Conservation (phyloP, 23 red algal species). For the Agarophyton chilense region DNA sequence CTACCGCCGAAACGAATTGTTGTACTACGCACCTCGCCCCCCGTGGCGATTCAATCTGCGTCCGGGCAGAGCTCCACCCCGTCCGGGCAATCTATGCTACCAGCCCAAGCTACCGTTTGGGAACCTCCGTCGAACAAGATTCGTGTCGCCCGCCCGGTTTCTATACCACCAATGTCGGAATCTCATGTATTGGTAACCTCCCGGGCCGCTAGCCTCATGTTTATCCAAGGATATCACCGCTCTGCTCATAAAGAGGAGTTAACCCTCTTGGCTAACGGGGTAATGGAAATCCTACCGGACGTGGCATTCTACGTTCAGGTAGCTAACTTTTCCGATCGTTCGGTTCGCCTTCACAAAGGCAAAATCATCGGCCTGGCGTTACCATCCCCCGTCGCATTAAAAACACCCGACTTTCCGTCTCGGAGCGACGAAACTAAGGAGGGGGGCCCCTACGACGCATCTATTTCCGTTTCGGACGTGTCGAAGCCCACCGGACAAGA, state of each 20-base stretch:
- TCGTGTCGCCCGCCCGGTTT: background rate
- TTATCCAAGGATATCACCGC: background rate
- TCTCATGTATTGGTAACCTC: background rate
- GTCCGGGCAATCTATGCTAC: background rate
- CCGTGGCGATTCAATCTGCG: background rate
- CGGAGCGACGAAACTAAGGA: background rate
- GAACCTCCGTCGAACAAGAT: conserved; percentile 5
- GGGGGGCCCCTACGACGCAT: background rate
- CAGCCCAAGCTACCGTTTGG: background rate
- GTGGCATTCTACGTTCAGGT: background rate
- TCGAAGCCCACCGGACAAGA: background rate
- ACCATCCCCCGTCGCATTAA: background rate
- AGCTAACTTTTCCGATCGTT: background rate
- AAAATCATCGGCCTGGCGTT: conserved; percentile 21
- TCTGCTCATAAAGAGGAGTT: background rate
- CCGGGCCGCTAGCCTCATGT: background rate
- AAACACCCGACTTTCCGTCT: background rate
- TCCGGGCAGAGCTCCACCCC: background rate
- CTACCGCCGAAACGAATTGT: background rate
- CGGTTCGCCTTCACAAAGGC: background rate
- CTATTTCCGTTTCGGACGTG: too few relatives aligned
- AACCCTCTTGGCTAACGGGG: conserved; percentile 3
- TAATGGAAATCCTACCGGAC: conserved; percentile 18
- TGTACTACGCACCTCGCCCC: background rate
- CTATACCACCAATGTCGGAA: conserved; percentile 21